Percentiles rank a stretch among this genome's conserved stretches.
Conservation (phyloP, 2,329 filamentous ascomycete genomes). For the Trichoderma hamatum region DNA sequence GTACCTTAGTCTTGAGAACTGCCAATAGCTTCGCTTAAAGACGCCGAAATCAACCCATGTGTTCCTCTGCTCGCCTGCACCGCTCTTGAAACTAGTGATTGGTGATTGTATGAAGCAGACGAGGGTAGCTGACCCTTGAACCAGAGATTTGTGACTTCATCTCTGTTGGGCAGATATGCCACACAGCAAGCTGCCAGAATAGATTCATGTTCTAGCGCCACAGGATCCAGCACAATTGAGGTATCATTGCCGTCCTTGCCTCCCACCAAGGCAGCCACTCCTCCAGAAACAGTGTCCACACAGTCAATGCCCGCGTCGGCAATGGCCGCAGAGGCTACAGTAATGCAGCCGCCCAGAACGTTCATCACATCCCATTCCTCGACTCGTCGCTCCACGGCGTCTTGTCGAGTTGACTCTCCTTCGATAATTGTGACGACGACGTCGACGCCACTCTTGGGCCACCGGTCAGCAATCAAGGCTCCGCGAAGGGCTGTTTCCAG, state of each 20-base stretch:
- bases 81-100: slow-evolving; percentile 44
- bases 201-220: slow-evolving; percentile 75
- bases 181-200: slow-evolving; percentile 86
- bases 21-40: slow-evolving; percentile 42
- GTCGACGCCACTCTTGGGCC: slow-evolving; percentile 99
- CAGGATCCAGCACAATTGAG: slow-evolving; percentile 74
- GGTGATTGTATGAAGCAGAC: slow-evolving; percentile 40
- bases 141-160: slow-evolving; percentile 95
- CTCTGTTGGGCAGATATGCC: slow-evolving; percentile 80
- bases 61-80: slow-evolving; percentile 47
- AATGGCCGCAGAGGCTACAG: slow-evolving; percentile 88
- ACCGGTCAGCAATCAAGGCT: slow-evolving; percentile 87
- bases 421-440: slow-evolving; percentile 91
- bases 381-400: slow-evolving; percentile 52
- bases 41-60: slow-evolving; percentile 37
- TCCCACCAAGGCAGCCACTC: slow-evolving; percentile 78
- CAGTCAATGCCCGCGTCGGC: slow-evolving; percentile 96
- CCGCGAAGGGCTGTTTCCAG: slow-evolving; percentile 88
- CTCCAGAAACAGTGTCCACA: slow-evolving; percentile 85
- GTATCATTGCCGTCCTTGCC: slow-evolving; percentile 40
- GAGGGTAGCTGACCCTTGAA: slow-evolving; percentile 70
- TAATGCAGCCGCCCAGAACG: slow-evolving; percentile 88
- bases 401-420: slow-evolving; percentile 77
- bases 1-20: slow-evolving; percentile 3
- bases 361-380: slow-evolving; percentile 89